Percentiles rank a stretch among this genome's conserved stretches.
Evolutionary conservation across 257 asterid species (phyloP).

Genomic region (Solanum medicagineum): DNA sequence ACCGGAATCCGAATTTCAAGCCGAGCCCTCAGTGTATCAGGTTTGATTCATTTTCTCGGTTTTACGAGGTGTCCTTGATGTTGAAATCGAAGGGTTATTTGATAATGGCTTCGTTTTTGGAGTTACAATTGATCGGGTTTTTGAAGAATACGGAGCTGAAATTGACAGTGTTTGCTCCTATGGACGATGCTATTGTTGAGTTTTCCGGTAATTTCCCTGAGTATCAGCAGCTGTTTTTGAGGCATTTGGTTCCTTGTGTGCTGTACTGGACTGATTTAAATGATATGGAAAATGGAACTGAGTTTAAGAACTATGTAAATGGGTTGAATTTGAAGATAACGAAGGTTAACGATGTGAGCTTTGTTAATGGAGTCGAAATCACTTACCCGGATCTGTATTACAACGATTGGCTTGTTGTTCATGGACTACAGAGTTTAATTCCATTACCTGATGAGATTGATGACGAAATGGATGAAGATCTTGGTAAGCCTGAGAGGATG

Average conservation of each 20-base stretch:
- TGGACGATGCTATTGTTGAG: slow-evolving; percentile 34
- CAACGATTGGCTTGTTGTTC: slow-evolving; percentile 45
- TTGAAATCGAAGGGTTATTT: slow-evolving; percentile 57
- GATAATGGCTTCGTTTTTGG: slow-evolving; percentile 60
- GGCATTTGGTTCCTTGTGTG: slow-evolving; percentile 62
- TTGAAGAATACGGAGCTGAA: slow-evolving; percentile 6
- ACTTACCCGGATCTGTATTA: slow-evolving; percentile 51
- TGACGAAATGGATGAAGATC: slow-evolving; percentile 9
- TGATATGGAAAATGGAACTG: slow-evolving; percentile 32
- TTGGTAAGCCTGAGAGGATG: background rate
- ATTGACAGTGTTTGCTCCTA: slow-evolving; percentile 63
- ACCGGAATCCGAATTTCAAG: slow-evolving; percentile 3
- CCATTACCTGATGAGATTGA: slow-evolving; percentile 31
- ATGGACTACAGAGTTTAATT: slow-evolving; percentile 46
- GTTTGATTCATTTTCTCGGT: slow-evolving; percentile 22
- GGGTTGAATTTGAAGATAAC: slow-evolving; percentile 38
- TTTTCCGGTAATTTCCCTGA: slow-evolving; percentile 33
- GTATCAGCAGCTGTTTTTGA: slow-evolving; percentile 35
- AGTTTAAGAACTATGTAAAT: slow-evolving; percentile 19
- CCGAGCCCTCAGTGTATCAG: slow-evolving; percentile 6
- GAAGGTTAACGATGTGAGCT: slow-evolving; percentile 18
- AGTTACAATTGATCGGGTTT: slow-evolving; percentile 52
- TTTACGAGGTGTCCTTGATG: slow-evolving; percentile 31
- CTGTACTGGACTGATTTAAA: slow-evolving; percentile 37
- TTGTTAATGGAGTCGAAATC: slow-evolving; percentile 55